These are phyloP conservation scores for Pythium myriotylum DNA, from an alignment of 352 stramenopile genomes.

Conservation along the genomic window DNA sequence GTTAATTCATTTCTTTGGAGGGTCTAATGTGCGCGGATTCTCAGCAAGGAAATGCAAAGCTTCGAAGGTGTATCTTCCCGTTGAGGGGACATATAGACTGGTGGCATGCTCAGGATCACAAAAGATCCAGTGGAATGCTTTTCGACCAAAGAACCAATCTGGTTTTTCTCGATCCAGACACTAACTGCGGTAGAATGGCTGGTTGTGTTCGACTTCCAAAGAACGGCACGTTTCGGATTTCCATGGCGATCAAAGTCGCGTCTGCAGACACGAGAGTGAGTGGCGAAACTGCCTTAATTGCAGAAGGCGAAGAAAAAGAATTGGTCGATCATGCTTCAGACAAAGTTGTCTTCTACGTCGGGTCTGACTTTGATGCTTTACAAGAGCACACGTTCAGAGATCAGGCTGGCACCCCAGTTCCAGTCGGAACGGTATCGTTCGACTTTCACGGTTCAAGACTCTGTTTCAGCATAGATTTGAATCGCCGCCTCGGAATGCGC, in stretches of 20 bases:
- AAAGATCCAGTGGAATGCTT: conserved; percentile 41
- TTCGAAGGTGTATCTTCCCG: conserved; percentile 60
- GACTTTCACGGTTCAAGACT: conserved; percentile 65
- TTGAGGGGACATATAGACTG: conserved; percentile 64
- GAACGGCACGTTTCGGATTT: conserved; percentile 47
- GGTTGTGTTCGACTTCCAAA: conserved; percentile 55
- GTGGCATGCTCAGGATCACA: conserved; percentile 50
- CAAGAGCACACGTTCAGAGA: conserved; percentile 50
- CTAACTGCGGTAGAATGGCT: conserved; percentile 8
- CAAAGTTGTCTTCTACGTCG: conserved; percentile 47
- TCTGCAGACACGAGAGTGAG: conserved; percentile 4
- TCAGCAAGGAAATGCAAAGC: conserved; percentile 52
- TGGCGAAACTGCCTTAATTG: background rate
- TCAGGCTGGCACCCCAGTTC: conserved; percentile 37
- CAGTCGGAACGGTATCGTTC: conserved; percentile 37
- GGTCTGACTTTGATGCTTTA: conserved; percentile 60
- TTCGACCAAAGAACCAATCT: conserved; percentile 23
- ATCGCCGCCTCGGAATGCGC: conserved; percentile 14
- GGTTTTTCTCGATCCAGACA: conserved; percentile 26
- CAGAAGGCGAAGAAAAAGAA: background rate
- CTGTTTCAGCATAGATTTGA: conserved; percentile 68
- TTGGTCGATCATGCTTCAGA: conserved; percentile 14
- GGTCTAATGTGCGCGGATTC: background rate
- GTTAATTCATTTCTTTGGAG: background rate
- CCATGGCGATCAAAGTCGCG: conserved; percentile 29